Evolutionary conservation across 1,284 basidiomycete genomes (phyloP).

Genomic region (Meira nashicola): DNA sequence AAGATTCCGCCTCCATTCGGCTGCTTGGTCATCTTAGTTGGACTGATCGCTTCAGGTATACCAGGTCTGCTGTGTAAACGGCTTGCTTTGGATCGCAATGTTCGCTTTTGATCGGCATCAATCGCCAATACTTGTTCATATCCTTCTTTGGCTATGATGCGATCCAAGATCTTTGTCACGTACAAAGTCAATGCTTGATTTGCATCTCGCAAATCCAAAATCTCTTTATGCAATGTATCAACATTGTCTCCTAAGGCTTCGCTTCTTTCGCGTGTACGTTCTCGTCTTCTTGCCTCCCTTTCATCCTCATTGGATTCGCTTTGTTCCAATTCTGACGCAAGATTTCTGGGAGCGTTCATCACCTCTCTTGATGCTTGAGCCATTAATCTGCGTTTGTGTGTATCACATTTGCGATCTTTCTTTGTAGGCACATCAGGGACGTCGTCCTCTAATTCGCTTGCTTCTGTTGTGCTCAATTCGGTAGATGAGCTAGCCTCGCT

Average conservation of each 20-base stretch:
- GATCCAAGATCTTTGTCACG: slow-evolving; percentile 91
- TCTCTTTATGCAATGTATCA: slow-evolving; percentile 60
- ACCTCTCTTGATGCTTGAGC: slow-evolving; percentile 13
- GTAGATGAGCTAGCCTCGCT: background rate
- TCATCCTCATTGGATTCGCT: slow-evolving; percentile 61
- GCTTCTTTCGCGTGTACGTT: slow-evolving; percentile 35
- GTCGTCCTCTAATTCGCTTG: slow-evolving; percentile 23
- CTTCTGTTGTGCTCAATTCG: slow-evolving; percentile 4
- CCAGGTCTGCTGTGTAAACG: too few relatives aligned
- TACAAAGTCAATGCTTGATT: slow-evolving; percentile 90
- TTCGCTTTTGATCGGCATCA: slow-evolving; percentile 60
- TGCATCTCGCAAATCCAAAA: slow-evolving; percentile 84
- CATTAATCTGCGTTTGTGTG: background rate
- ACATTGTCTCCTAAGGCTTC: slow-evolving; percentile 22
- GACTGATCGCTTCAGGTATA: too few relatives aligned
- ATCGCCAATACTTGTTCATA: slow-evolving; percentile 86
- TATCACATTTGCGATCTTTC: slow-evolving; percentile 15
- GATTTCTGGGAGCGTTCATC: slow-evolving; percentile 17
- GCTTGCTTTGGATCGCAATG: slow-evolving; percentile 12
- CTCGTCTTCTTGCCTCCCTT: slow-evolving; percentile 25
- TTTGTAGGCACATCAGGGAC: slow-evolving; percentile 33
- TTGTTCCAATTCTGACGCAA: slow-evolving; percentile 74
- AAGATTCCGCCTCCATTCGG: background rate
- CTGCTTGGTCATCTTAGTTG: too few relatives aligned
- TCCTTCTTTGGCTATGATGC: slow-evolving; percentile 86